These are phyloP conservation scores for Mytilinidion resinicola DNA, from an alignment of 495 filamentous ascomycete species.

Conservation along the genomic window DNA sequence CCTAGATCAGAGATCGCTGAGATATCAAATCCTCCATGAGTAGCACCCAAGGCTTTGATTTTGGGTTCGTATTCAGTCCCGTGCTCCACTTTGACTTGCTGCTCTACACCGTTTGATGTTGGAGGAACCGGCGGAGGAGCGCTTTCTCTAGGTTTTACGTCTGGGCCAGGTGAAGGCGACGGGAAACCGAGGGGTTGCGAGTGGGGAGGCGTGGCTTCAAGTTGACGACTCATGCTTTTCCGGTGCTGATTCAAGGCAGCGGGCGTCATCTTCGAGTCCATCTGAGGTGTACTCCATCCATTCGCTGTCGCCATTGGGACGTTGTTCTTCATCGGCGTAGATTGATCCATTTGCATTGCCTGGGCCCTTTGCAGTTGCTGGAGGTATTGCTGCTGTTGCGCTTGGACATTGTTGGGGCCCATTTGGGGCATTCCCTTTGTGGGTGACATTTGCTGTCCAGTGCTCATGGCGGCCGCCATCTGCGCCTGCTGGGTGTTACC, in stretches of 20 bases:
- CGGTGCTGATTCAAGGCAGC: conserved; percentile 37
- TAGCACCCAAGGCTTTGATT: conserved; percentile 7
- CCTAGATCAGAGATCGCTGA: conserved; percentile 14
- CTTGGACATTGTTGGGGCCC: conserved; percentile 30
- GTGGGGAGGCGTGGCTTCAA: conserved; percentile 30
- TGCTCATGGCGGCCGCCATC: conserved; percentile 36
- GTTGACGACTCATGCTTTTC: conserved; percentile 41
- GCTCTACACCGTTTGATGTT: conserved; percentile 24
- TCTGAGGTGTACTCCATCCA: conserved; percentile 25
- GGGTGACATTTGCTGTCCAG: conserved; percentile 39
- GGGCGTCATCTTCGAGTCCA: conserved; percentile 12
- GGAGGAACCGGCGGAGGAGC: conserved; percentile 25
- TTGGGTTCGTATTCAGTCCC: conserved; percentile 25
- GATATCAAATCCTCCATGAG: conserved; percentile 25
- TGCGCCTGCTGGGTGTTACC: conserved; percentile 28
- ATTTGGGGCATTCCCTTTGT: conserved; percentile 44
- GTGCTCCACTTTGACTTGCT: conserved; percentile 23
- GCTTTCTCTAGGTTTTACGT: conserved; percentile 2
- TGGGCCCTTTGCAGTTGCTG: conserved; percentile 37
- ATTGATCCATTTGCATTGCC: conserved; percentile 27
- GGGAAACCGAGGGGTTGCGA: conserved; percentile 10
- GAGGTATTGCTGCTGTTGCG: conserved; percentile 35
- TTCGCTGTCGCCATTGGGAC: conserved; percentile 11
- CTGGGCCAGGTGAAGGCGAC: conserved; percentile 8
- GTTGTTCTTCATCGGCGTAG: conserved; percentile 26